Conservation (phyloP, 2,329 filamentous ascomycete genomes). For the Ascochyta fabae region DNA sequence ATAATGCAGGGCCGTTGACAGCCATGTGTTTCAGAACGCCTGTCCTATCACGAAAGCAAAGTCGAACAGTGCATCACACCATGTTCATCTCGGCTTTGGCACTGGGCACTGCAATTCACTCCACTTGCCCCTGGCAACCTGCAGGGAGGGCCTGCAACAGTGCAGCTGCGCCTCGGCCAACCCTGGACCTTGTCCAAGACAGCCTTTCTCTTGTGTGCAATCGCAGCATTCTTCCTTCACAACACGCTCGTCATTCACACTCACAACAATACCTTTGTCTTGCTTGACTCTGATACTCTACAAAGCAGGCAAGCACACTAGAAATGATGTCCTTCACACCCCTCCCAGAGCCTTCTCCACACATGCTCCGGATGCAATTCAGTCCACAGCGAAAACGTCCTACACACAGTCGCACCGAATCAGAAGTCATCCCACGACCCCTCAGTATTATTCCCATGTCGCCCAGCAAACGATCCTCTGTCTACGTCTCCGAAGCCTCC, state of each 20-base stretch:
- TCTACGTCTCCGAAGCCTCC: conserved; percentile 36
- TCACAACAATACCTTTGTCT: conserved; percentile 17
- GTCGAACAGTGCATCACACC: conserved; percentile 14
- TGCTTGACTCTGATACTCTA: conserved; percentile 7
- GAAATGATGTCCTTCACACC: conserved; percentile 31
- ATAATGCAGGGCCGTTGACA: conserved; percentile 6
- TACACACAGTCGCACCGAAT: conserved; percentile 32
- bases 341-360: conserved; percentile 23
- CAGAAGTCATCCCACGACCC: conserved; percentile 31
- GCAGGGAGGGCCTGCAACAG: conserved; percentile 31
- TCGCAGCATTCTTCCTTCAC: conserved; percentile 23
- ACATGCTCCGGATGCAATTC: conserved; percentile 25
- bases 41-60: conserved; percentile 12
- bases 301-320: conserved; percentile 7
- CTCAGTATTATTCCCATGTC: conserved; percentile 27
- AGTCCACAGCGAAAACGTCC: conserved; percentile 30
- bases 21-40: conserved; percentile 15
- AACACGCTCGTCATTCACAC: conserved; percentile 15
- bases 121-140: conserved; percentile 27
- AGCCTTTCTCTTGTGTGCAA: conserved; percentile 19
- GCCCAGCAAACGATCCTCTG: conserved; percentile 32
- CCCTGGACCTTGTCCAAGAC: conserved; percentile 23
- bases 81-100: conserved; percentile 15
- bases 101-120: conserved; percentile 12
- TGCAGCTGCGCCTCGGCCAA: conserved; percentile 27